Conservation (phyloP, 83 land plant genomes). For the Diphasiastrum complanatum region DNA sequence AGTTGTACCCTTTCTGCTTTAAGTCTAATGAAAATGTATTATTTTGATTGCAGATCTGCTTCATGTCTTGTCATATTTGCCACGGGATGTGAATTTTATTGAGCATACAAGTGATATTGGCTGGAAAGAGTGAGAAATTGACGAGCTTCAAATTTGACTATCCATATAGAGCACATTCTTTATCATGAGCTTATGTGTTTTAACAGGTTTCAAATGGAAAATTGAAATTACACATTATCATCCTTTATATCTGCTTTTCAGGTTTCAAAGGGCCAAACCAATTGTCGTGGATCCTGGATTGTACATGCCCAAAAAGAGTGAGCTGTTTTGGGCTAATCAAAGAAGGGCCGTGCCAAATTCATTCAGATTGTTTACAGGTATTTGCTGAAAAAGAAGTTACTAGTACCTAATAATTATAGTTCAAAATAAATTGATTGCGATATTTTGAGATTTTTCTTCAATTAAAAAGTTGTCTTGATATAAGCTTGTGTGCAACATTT, state of each 20-base stretch:
- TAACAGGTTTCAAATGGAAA: not conserved
- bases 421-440: too few species aligned
- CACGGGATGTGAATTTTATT: constrained; percentile 63
- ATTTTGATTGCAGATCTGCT: constrained; percentile 48
- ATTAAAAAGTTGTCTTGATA: too few species aligned
- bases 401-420: too few species aligned
- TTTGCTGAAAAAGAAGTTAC: too few species aligned
- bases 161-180: not conserved
- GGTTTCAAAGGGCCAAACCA: constrained; percentile 61
- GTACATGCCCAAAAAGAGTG: constrained; percentile 51
- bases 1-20: not conserved
- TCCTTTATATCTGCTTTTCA: constrained; percentile 15
- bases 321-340: constrained; percentile 40
- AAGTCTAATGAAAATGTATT: not conserved
- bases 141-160: not conserved
- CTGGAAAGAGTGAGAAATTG: constrained; percentile 65
- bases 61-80: constrained; percentile 51
- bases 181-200: not conserved
- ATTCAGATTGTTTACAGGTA: constrained; percentile 70
- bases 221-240: not conserved
- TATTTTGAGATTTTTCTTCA: too few species aligned
- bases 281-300: constrained; percentile 67
- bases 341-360: constrained; percentile 48
- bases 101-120: constrained; percentile 50
- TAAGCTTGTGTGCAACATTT: too few species aligned